phyloP scores from a whole-genome alignment of 768 basidiomycete species.

The Mycena floridula region DNA sequence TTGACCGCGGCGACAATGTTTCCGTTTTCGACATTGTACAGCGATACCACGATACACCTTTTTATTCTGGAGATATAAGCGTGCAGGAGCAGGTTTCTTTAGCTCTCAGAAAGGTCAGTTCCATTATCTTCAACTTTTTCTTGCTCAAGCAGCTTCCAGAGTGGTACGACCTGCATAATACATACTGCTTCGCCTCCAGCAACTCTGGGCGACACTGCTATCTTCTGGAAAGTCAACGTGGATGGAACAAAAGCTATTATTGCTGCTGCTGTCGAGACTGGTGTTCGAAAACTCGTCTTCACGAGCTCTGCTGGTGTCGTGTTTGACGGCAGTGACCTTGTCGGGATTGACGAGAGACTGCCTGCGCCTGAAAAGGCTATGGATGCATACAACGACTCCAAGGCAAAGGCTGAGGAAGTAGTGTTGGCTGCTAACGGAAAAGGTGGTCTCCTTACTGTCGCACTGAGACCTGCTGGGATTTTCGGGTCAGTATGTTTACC shows the following conservation, averaged over 20 bases:
- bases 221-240: conserved; percentile 93
- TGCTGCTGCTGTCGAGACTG: conserved; percentile 64
- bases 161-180: conserved; percentile 83
- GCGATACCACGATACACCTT: conserved; percentile 79
- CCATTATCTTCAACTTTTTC: not conserved
- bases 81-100: conserved; percentile 64
- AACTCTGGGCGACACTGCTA: conserved; percentile 49
- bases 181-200: conserved; percentile 90
- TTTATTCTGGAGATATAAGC: conserved; percentile 87
- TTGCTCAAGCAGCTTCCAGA: conserved; percentile 33
- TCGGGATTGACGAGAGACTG: conserved; percentile 85
- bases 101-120: conserved; percentile 66
- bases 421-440: conserved; percentile 85
- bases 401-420: conserved; percentile 79
- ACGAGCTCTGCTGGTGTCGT: conserved; percentile 91
- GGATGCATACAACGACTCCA: conserved; percentile 93
- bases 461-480: conserved; percentile 88
- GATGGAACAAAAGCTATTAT: conserved; percentile 85
- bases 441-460: conserved; percentile 80
- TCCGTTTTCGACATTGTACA: conserved; percentile 91
- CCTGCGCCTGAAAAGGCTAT: conserved; percentile 66
- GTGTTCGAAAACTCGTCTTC: conserved; percentile 85
- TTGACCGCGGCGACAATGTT: conserved; percentile 74
- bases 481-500: conserved; percentile 64
- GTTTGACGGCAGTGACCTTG: conserved; percentile 76